Evolutionary conservation across 345 rosid species (phyloP), one percentile per base, ranked within the genome.

Genomic region (Acer campestre): DNA sequence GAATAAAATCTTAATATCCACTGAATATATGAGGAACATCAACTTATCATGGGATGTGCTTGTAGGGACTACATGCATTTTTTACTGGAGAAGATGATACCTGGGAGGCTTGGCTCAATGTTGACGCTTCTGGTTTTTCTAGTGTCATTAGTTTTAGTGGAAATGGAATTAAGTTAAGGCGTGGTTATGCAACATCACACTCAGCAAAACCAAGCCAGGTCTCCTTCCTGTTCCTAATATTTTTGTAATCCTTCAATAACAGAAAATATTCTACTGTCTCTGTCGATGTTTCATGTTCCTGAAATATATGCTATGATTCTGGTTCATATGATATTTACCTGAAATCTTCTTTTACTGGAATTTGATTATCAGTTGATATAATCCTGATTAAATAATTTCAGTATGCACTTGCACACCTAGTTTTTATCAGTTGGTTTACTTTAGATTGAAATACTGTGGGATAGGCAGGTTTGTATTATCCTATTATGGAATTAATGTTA

Each of bases 31-130:
- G 64, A 66, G 55, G 63, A 73, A 46, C 74, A 44, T 68, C 65
- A 63, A 68, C 77, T 53, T 68, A 64, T 74, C 71, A 23, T 68
- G 18, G 53, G 70, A 8, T 83, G 71, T 78, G 56, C 70, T 40
- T 83, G 68, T 75, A 96, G 99, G 98, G 98, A 80, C 94, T 94
- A 78, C 94, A 96, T 88, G 92, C 92, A 10, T 90, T 96, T 78
- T 92, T 92, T 83, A 96, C 93, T 0, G 98, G 97, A 76, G 99
- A 96, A 87, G 98, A 94, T 84, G 82, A 89, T 74, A 94, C 97
- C 27, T 96, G 99, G 99, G 98, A 96, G 83, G 97, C 98, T 55
- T 94, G 95, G 97, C 91, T 96, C 67, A 92, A 84, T 81, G 91
- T 87, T 77, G 98, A 94, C 79, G 88, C 91, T 27, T 88, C 93